Evolutionary conservation across 2,329 filamentous ascomycete genomes (phyloP), one percentile per base, ranked within the genome.

Genomic region (Colletotrichum sp.): DNA sequence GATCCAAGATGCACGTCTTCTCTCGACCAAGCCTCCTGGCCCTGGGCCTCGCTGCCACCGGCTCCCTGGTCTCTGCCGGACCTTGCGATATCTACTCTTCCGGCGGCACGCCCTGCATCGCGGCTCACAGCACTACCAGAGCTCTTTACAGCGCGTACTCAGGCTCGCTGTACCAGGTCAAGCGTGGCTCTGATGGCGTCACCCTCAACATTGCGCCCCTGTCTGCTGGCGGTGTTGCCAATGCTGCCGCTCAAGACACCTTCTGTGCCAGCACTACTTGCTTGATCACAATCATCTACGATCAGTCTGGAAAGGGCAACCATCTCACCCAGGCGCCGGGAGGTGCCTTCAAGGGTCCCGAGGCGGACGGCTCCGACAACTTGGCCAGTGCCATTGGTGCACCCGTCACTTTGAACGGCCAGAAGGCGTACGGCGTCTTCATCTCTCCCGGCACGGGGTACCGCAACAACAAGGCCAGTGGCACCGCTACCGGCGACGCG

Each of bases 341-440:
- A 0, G 92, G 92, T 1, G 90, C 86, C 34, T 92, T 90, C 79
- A 83, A 80, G 0, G 92, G 92, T 12, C 92, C 92, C 0, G 90
- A 90, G 28, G 59, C 85, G 36, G 87, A 89, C 79, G 91, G 91
- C 63, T 90, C 88, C 79, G 92, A 93, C 82, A 90, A 92, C 80
- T 82, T 92, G 18, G 91, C 92, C 60, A 88, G 87, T 69, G 91
- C 92, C 0, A 89, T 84, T 67, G 92, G 89, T 32, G 92, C 92
- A 1, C 92, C 92, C 0, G 90, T 93, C 30, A 91, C 88, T 0
- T 80, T 94, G 55, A 89, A 90, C 69, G 91, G 91, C 0, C 82
- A 91, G 55, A 93, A 91, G 82, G 92, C 89, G 1, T 93, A 93
- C 78, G 92, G 92, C 26, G 90, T 93, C 77, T 93, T 92, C 80